phyloP scores from a whole-genome alignment of 495 filamentous ascomycete species.

The Podospora pseudoanserina region DNA sequence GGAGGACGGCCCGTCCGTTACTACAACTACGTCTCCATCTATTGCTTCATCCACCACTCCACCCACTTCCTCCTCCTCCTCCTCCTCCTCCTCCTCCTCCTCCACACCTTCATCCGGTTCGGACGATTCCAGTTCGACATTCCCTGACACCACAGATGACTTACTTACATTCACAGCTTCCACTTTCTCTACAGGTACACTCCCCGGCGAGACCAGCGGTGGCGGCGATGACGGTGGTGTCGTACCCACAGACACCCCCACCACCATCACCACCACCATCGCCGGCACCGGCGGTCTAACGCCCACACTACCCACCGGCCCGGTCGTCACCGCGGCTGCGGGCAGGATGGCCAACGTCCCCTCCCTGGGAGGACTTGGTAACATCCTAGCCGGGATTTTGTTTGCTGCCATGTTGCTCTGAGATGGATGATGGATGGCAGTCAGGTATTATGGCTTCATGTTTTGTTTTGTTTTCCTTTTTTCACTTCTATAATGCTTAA shows the following conservation, averaged over 20 bases:
- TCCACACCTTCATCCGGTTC: neutral
- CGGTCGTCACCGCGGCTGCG: constrained; percentile 8
- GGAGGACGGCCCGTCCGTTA: neutral
- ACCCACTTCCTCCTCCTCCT: neutral
- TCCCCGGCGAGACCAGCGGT: neutral
- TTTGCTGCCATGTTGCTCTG: neutral
- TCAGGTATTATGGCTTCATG: neutral
- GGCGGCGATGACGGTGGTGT: neutral
- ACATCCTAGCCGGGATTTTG: constrained; percentile 1
- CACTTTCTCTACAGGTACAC: neutral
- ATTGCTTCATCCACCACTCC: neutral
- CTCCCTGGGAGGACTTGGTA: neutral
- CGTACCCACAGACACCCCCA: neutral
- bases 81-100: neutral
- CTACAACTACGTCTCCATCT: neutral
- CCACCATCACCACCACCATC: neutral
- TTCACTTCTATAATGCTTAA: constrained; percentile 3
- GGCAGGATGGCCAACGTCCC: constrained; percentile 8
- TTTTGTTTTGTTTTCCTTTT: neutral
- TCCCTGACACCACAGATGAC: neutral
- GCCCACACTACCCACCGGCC: neutral
- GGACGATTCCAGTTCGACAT: neutral
- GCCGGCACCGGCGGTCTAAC: neutral
- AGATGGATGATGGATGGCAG: neutral
- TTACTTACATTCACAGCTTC: neutral